Percentiles rank a stretch among this genome's conserved stretches.
These are phyloP conservation scores for Anisodus acutangulus DNA, from an alignment of 257 asterid genomes.

Conservation along the genomic window DNA sequence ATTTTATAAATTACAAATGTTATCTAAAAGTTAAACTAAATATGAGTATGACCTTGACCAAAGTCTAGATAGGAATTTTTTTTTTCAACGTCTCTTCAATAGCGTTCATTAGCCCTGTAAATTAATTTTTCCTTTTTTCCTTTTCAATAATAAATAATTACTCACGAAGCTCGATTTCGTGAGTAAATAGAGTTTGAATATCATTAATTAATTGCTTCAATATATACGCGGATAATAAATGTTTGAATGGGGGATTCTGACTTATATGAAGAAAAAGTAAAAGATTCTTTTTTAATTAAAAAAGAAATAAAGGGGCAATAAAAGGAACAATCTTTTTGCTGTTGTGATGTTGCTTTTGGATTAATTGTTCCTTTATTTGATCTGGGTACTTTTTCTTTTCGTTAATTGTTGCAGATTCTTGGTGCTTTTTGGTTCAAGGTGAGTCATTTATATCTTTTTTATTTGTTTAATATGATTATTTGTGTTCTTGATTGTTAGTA, in stretches of 20 bases:
- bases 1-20: no score
- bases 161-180: no score
- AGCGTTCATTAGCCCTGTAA: constrained; percentile 10
- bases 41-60: no score
- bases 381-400: constrained; percentile 47
- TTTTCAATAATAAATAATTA: neutral
- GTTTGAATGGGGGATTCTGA: no score
- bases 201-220: no score
- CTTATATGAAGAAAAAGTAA: neutral
- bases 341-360: constrained; percentile 30
- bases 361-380: constrained; percentile 39
- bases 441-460: constrained; percentile 36
- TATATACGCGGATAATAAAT: no score
- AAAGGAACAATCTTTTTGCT: constrained; percentile 28
- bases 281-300: constrained; percentile 40
- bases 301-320: constrained; percentile 16
- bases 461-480: constrained; percentile 8
- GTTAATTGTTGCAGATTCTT: constrained; percentile 44
- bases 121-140: neutral
- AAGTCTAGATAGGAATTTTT: no score
- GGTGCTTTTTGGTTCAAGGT: constrained; percentile 45
- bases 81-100: constrained; percentile 19
- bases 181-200: no score
- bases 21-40: no score
- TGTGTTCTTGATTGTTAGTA: neutral